These are phyloP conservation scores for Hypoxylon rickii DNA, from an alignment of 495 filamentous ascomycete species.

Conservation along the genomic window DNA sequence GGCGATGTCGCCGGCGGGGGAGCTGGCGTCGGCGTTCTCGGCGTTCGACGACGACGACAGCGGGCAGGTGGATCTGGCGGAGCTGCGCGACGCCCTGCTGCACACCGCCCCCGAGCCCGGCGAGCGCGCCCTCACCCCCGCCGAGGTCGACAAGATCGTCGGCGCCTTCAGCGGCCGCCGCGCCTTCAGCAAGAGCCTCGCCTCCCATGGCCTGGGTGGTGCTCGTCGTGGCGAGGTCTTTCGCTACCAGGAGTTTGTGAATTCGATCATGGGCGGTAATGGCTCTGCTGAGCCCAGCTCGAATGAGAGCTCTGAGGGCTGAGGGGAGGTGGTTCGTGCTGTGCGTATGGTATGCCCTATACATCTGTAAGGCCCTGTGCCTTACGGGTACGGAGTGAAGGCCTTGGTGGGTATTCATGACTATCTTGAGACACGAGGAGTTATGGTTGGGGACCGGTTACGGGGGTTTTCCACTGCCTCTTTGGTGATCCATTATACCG, in stretches of 20 bases:
- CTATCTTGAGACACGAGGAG: constrained; percentile 6
- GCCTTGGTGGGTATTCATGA: background rate
- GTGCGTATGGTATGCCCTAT: background rate
- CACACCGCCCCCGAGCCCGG: constrained; percentile 79
- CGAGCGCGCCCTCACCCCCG: constrained; percentile 65
- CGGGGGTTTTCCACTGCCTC: too few species aligned
- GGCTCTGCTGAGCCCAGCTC: constrained; percentile 41
- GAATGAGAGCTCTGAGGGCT: constrained; percentile 38
- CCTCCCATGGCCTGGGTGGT: too few species aligned
- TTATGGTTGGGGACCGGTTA: background rate
- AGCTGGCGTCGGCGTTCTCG: constrained; percentile 83
- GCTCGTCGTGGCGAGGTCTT: constrained; percentile 71
- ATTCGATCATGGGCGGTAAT: constrained; percentile 55
- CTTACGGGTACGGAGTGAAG: background rate
- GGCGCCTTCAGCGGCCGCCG: constrained; percentile 81
- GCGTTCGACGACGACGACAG: constrained; percentile 97
- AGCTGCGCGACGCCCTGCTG: constrained; percentile 80
- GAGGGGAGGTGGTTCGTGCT: constrained; percentile 32
- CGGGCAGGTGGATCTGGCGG: constrained; percentile 83
- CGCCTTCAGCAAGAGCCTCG: constrained; percentile 66
- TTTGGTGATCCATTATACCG: too few species aligned
- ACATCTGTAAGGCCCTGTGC: background rate
- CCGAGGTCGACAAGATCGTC: constrained; percentile 82
- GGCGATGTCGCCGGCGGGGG: constrained; percentile 70
- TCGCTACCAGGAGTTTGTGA: constrained; percentile 77